These are phyloP conservation scores for Melanogaster broomeanus DNA, from an alignment of 768 basidiomycete species.

Conservation along the genomic window DNA sequence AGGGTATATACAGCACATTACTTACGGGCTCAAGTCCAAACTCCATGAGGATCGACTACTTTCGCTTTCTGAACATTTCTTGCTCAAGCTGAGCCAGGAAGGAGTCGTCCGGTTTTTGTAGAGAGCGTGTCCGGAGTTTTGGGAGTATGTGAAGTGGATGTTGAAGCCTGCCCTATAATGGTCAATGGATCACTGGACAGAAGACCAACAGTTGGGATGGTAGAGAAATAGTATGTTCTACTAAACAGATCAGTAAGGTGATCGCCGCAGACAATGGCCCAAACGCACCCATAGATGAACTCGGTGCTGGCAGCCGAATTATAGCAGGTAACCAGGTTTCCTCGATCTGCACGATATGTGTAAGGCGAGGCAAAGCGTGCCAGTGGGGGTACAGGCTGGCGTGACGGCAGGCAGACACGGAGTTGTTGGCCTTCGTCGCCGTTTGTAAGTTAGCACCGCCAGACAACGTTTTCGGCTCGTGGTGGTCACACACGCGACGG, in stretches of 20 bases:
- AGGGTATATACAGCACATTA: neutral
- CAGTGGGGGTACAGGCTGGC: no score
- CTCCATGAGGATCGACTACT: neutral
- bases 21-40: conserved; percentile 2
- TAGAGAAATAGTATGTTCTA: no score
- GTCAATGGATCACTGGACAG: conserved; percentile 50
- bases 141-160: conserved; percentile 11
- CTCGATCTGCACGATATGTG: no score
- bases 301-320: no score
- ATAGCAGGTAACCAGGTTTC: no score
- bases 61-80: conserved; percentile 47
- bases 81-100: conserved; percentile 68
- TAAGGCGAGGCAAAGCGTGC: no score
- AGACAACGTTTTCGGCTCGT: conserved; percentile 12
- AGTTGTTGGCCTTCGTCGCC: neutral
- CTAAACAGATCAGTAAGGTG: no score
- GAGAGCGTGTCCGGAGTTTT: conserved; percentile 29
- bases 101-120: conserved; percentile 38
- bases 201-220: neutral
- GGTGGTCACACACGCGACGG: conserved; percentile 24
- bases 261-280: no score
- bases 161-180: conserved; percentile 41
- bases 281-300: no score
- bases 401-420: no score
- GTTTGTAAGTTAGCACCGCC: conserved; percentile 14